These are phyloP conservation scores for Adiantum capillusveneris DNA, from an alignment of 75 land plant genomes.

Conservation along the genomic window DNA sequence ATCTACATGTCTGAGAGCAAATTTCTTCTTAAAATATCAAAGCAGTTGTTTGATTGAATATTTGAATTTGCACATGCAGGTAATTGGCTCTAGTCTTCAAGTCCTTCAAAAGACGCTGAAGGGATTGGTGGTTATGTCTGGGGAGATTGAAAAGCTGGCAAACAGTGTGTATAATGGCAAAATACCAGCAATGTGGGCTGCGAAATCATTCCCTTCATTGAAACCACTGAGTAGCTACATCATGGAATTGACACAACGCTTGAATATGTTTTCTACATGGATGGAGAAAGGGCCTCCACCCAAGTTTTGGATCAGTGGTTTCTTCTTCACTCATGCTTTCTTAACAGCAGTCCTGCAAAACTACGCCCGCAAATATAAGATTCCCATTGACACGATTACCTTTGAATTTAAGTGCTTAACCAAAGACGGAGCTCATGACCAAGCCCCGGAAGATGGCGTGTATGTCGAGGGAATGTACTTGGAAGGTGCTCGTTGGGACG, in stretches of 20 bases:
- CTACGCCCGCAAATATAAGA: conserved; percentile 29
- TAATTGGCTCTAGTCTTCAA: conserved; percentile 19
- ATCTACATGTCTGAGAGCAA: too few species aligned
- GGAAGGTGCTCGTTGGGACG: conserved; percentile 37
- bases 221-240: conserved; percentile 33
- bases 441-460: conserved; percentile 28
- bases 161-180: conserved; percentile 22
- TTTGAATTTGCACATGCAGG: conserved; percentile 10
- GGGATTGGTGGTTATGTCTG: conserved; percentile 32
- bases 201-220: conserved; percentile 25
- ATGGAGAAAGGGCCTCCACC: conserved; percentile 33
- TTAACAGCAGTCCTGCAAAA: conserved; percentile 32
- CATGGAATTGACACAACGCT: conserved; percentile 13
- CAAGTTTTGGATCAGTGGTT: conserved; percentile 37
- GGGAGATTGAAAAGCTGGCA: conserved; percentile 26
- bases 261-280: conserved; percentile 26
- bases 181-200: conserved; percentile 33
- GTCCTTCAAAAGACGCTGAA: conserved; percentile 25
- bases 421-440: conserved; percentile 5
- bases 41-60: too few species aligned
- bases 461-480: conserved; percentile 37
- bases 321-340: conserved; percentile 39
- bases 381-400: conserved; percentile 33
- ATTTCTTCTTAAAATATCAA: too few species aligned
- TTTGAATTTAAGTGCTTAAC: conserved; percentile 27